These are phyloP conservation scores for Pichia occidentalis DNA, from an alignment of 805 yeast species.

Conservation along the genomic window DNA sequence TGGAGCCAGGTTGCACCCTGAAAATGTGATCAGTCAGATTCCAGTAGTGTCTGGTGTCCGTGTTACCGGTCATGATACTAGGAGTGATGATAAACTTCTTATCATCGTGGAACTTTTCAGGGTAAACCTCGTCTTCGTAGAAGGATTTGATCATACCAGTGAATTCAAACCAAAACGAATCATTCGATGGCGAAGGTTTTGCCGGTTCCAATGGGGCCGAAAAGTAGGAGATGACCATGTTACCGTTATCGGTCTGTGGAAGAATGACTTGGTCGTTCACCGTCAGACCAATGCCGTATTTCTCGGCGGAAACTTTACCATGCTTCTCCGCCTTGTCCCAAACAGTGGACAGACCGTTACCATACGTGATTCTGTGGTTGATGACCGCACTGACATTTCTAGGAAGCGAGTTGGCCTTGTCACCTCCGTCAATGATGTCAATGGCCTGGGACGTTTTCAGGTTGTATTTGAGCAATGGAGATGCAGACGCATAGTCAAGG, in stretches of 20 bases:
- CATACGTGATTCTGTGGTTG: conserved; percentile 55
- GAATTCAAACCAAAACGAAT: conserved; percentile 45
- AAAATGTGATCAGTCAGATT: conserved; percentile 49
- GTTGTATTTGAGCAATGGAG: conserved; percentile 30
- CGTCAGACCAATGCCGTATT: conserved; percentile 32
- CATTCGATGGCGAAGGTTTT: conserved; percentile 38
- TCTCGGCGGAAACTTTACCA: conserved; percentile 29
- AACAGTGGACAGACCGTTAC: conserved; percentile 35
- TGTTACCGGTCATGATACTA: conserved; percentile 57
- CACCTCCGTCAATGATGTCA: conserved; percentile 65
- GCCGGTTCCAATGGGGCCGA: conserved; percentile 33
- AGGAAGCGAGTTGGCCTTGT: conserved; percentile 72
- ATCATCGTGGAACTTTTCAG: conserved; percentile 20
- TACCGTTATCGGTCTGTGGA: conserved; percentile 21
- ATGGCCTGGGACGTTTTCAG: conserved; percentile 62
- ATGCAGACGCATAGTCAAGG: conserved; percentile 22
- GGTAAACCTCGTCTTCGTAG: conserved; percentile 42
- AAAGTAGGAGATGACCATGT: conserved; percentile 18
- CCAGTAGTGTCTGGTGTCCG: conserved; percentile 66
- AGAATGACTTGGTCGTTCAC: conserved; percentile 28
- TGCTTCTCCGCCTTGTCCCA: conserved; percentile 28
- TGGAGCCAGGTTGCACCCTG: conserved; percentile 44
- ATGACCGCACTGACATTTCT: conserved; percentile 48
- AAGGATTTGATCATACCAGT: conserved; percentile 60
- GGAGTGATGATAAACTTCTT: conserved; percentile 42